These are phyloP conservation scores for Alternaria longipes DNA, from an alignment of 2,329 filamentous ascomycete genomes.

Conservation along the genomic window DNA sequence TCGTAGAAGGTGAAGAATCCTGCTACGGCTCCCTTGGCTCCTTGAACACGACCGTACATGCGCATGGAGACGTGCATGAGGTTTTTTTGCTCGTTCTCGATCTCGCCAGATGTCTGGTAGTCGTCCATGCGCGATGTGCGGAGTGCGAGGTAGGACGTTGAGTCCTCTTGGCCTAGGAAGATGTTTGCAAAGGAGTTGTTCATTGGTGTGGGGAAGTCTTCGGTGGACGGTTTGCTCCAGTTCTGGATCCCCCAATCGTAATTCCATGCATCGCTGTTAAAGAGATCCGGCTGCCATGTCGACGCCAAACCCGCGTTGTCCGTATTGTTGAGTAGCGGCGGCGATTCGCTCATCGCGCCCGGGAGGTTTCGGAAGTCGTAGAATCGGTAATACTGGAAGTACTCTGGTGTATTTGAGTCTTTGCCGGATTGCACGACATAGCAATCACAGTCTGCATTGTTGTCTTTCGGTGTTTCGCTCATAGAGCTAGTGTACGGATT, in stretches of 20 bases:
- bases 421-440: constrained; percentile 58
- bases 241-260: constrained; percentile 54
- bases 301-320: constrained; percentile 29
- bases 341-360: constrained; percentile 35
- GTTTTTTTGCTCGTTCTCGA: constrained; percentile 57
- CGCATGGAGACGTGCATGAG: constrained; percentile 60
- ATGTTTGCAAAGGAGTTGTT: constrained; percentile 59
- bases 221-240: constrained; percentile 55
- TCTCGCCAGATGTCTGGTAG: constrained; percentile 60
- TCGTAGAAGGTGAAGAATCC: constrained; percentile 66
- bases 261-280: constrained; percentile 49
- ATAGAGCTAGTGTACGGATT: constrained; percentile 41
- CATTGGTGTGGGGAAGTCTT: constrained; percentile 53
- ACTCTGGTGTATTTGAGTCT: constrained; percentile 48
- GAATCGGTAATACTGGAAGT: constrained; percentile 62
- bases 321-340: constrained; percentile 38
- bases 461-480: constrained; percentile 44
- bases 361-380: constrained; percentile 60
- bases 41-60: constrained; percentile 57
- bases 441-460: constrained; percentile 56
- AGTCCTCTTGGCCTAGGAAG: constrained; percentile 52
- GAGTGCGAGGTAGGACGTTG: constrained; percentile 57
- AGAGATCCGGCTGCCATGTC: constrained; percentile 50
- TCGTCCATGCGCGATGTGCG: constrained; percentile 56
- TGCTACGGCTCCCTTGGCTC: constrained; percentile 58